These are phyloP conservation scores for Ceratocystis cacaofunesta DNA, from an alignment of 2,329 filamentous ascomycete genomes.

Conservation along the genomic window DNA sequence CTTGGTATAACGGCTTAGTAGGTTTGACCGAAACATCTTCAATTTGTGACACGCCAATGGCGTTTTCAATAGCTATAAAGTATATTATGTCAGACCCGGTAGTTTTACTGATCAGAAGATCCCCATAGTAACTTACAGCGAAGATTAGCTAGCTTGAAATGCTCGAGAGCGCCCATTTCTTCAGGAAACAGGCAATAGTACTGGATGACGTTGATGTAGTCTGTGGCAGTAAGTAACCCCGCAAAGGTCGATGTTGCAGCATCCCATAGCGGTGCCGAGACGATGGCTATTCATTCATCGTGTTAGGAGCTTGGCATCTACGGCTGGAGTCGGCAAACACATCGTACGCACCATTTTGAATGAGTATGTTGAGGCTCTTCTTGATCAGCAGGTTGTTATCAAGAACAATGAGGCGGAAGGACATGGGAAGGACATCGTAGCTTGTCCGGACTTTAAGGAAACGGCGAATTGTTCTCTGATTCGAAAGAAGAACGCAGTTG, in stretches of 20 bases:
- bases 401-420: slow-evolving; percentile 88
- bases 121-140: slow-evolving; percentile 46
- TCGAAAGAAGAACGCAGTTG: slow-evolving; percentile 5
- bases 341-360: slow-evolving; percentile 61
- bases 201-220: slow-evolving; percentile 97
- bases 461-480: slow-evolving; percentile 74
- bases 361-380: slow-evolving; percentile 89
- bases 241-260: slow-evolving; percentile 86
- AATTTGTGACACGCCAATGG: slow-evolving; percentile 76
- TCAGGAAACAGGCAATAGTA: slow-evolving; percentile 98
- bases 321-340: background rate
- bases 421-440: slow-evolving; percentile 93
- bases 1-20: slow-evolving; percentile 80
- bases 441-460: slow-evolving; percentile 93
- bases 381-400: slow-evolving; percentile 91
- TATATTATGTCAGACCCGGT: background rate
- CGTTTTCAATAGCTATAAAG: slow-evolving; percentile 72
- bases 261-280: slow-evolving; percentile 94
- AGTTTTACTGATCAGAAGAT: background rate
- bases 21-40: slow-evolving; percentile 96
- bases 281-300: slow-evolving; percentile 53
- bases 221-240: slow-evolving; percentile 83
- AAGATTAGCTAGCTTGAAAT: slow-evolving; percentile 82
- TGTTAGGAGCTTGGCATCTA: background rate
- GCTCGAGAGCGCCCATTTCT: slow-evolving; percentile 75